Conservation (phyloP, 2,329 filamentous ascomycete genomes). For the Arthrobotrys sphaeroides region DNA sequence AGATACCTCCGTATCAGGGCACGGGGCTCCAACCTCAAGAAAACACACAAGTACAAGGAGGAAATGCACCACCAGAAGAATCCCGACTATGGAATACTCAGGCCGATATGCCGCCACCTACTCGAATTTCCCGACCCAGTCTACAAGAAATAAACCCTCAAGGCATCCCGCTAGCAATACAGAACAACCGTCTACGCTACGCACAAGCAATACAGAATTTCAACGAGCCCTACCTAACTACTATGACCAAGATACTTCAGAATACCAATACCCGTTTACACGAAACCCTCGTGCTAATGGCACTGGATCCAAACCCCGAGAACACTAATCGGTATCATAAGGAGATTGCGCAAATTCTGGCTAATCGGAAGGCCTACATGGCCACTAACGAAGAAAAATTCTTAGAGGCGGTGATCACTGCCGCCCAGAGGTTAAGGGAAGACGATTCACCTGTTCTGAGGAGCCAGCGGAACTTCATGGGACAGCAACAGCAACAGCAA, state of each 20-base stretch:
- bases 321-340: conserved; percentile 1
- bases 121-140: neutral
- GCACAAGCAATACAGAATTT: neutral
- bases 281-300: neutral
- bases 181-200: conserved; percentile 26
- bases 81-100: neutral
- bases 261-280: neutral
- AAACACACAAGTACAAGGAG: neutral
- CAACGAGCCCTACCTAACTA: neutral
- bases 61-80: neutral
- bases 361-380: neutral
- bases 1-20: neutral
- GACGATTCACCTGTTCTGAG: neutral
- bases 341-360: conserved; percentile 1
- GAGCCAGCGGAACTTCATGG: too few relatives aligned
- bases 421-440: neutral
- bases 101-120: conserved; percentile 23
- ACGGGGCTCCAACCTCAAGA: neutral
- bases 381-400: neutral
- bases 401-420: neutral
- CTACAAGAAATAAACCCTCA: neutral
- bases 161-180: neutral
- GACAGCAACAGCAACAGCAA: neutral
- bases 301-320: neutral
- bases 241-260: neutral